Base-by-base conservation (phyloP, 306 rosid species). In the Fragaria nilgerrensis region DNA sequence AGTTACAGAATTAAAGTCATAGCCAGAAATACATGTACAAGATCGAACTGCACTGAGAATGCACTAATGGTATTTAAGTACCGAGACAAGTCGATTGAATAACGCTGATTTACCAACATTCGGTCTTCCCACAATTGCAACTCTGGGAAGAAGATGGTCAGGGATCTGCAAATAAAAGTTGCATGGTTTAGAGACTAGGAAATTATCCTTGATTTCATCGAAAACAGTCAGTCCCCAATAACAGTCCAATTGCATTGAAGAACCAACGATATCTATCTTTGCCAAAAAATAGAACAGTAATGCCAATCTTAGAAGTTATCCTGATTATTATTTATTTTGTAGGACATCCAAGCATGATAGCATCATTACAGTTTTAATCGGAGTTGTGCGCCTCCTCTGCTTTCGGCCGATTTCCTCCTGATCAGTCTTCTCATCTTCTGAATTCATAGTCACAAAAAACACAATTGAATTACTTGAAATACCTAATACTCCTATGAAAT, bases 41-140 rank as follows among this genome's bases (percentile, higher is more conserved):
- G 77, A 68, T 72, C 74, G 76, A 74, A 75, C 34, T 37, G 37
- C 56, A 69, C 68, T 37, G 16, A 48, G 23, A 69, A 79, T 67
- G 75, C 72, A 7, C 44, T 39, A 7, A 39, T 39, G 41, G 41
- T 37, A 43, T 53, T 59, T 53, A 59, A 82, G 49, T 91, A 95
- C 98, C 97, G 93, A 96, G 68, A 92, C 96, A n/a, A 95, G 90
- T 68, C 97, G 93, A 73, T 95, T 95, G 81, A 88, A 95, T 71
- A 95, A 75, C 15, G 98, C 98, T 65, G 98, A 95, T 84, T 95
- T 95, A 74, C 98, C 97, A 80, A 92, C 97, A 23, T 94, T 92
- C n/a, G 98, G 98, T 82, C 97, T 89, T 82, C 98, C 98, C 77
- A 94, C 88, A 74, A 95, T 90, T 75, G 97, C 93, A 79, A 94